Evolutionary conservation across 2,329 filamentous ascomycete genomes (phyloP), one percentile per base, ranked within the genome.

Genomic region (Fusarium brevicatenulatum): DNA sequence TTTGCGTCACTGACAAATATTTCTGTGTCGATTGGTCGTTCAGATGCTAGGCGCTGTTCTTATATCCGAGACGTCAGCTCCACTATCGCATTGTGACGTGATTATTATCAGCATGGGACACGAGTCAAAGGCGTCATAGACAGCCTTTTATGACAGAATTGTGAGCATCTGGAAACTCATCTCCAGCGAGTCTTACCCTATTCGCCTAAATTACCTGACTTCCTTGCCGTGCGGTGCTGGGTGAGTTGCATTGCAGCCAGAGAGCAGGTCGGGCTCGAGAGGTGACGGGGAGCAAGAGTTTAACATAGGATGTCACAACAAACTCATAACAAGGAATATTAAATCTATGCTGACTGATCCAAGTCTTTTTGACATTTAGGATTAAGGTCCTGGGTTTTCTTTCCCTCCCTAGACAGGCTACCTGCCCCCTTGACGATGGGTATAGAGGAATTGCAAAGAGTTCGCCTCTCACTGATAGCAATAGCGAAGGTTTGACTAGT

Each of bases 71-170:
- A 23, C 9, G n/a, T 13, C 39, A 40, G 18, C 21, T 52, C 44
- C 23, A 37, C 21, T 12, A 12, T 11, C 25, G 23, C 4, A 60
- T 61, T 40, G 47, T 61, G 62, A 64, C 62, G 56, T 61, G 55
- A 64, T 52, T 46, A n/a, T 52, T 61, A 19, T 43, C 21, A 23
- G 25, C 36, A 19, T 10, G 8, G 18, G 13, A 28, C 28, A 3
- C 16, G 4, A 10, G 7, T 46, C 12, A 13, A 21, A 21, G 30
- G 30, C 62, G 56, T 65, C 62, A 65, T 65, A 46, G 56, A 53
- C 18, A 13, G 1, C 25, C 2, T 6, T 15, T 18, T 25, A 34
- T 42, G 25, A 43, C 15, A 9, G n/a, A 16, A 34, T 25, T 30
- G 13, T 34, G 44, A 32, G 21, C 15, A 32, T 4, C 15, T 32